Percentiles rank a stretch among this genome's conserved stretches.
These are phyloP conservation scores for Diaporthe humulicola DNA, from an alignment of 2,329 filamentous ascomycete species.

Conservation along the genomic window DNA sequence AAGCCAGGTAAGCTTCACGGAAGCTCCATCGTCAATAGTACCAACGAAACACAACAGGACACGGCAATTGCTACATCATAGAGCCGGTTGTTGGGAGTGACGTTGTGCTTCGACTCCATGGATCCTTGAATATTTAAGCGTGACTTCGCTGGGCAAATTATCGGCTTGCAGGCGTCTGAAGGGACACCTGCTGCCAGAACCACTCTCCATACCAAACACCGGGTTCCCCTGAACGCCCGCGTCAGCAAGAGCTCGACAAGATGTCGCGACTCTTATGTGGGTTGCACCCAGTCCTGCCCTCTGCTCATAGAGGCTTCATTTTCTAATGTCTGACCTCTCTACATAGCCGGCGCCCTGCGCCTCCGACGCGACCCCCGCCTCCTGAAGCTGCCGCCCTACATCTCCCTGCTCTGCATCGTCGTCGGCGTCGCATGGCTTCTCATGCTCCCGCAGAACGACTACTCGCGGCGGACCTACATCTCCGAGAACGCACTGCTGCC, in stretches of 20 bases:
- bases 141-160: background rate
- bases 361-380: slow-evolving; percentile 86
- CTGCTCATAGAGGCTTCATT: background rate
- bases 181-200: slow-evolving; percentile 34
- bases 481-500: slow-evolving; percentile 97
- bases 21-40: background rate
- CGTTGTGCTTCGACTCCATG: slow-evolving; percentile 22
- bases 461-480: slow-evolving; percentile 93
- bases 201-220: background rate
- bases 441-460: slow-evolving; percentile 88
- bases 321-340: background rate
- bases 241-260: slow-evolving; percentile 36
- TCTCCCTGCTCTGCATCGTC: slow-evolving; percentile 86
- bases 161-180: slow-evolving; percentile 30
- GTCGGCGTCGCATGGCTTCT: slow-evolving; percentile 92
- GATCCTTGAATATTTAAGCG: background rate
- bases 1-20: background rate
- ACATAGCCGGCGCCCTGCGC: slow-evolving; percentile 70
- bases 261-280: slow-evolving; percentile 70
- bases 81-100: background rate
- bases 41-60: background rate
- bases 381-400: slow-evolving; percentile 86
- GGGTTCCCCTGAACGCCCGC: slow-evolving; percentile 2
- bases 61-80: background rate
- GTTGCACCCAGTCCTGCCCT: slow-evolving; percentile 42